phyloP scores from a whole-genome alignment of 2,329 filamentous ascomycete species.

The Chrysoporthe cubensis region DNA sequence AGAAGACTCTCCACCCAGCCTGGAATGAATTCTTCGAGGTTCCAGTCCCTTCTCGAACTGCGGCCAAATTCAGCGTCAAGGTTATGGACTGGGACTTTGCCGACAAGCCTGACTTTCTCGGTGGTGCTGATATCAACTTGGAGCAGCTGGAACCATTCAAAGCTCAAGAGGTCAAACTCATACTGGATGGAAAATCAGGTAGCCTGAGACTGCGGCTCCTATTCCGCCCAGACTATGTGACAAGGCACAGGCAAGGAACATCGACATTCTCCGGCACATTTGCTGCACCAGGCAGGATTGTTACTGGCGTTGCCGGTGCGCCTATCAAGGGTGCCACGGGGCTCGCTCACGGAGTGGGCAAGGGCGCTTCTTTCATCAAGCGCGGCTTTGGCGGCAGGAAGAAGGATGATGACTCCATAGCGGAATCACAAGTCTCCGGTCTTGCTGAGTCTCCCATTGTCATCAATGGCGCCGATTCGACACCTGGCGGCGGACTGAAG shows the following conservation, averaged over 20 bases:
- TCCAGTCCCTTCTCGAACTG: constrained; percentile 80
- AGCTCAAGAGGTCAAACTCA: constrained; percentile 72
- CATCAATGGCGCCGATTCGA: constrained; percentile 46
- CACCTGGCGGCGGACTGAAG: constrained; percentile 42
- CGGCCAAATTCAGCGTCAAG: constrained; percentile 78
- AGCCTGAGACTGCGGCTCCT: constrained; percentile 80
- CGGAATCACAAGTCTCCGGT: constrained; percentile 16
- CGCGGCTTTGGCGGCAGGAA: constrained; percentile 80
- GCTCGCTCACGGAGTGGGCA: constrained; percentile 77
- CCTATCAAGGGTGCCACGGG: constrained; percentile 90
- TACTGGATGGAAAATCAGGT: constrained; percentile 88
- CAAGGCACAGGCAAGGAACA: constrained; percentile 82
- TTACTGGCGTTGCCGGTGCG: constrained; percentile 77
- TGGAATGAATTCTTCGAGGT: constrained; percentile 98
- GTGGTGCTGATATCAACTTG: constrained; percentile 75
- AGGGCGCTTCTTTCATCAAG: constrained; percentile 87
- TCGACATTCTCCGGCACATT: constrained; percentile 94
- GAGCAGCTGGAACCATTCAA: constrained; percentile 83
- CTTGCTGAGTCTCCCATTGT: constrained; percentile 38
- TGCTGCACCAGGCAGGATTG: constrained; percentile 82
- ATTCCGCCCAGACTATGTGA: constrained; percentile 92
- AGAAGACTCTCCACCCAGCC: constrained; percentile 91
- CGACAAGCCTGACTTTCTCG: constrained; percentile 91
- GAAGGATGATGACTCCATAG: constrained; percentile 55
- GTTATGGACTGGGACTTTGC: constrained; percentile 98